Percentiles rank a stretch among this genome's conserved stretches.
Evolutionary conservation across 2,329 filamentous ascomycete species (phyloP).

Genomic region (Zarea fungicola): DNA sequence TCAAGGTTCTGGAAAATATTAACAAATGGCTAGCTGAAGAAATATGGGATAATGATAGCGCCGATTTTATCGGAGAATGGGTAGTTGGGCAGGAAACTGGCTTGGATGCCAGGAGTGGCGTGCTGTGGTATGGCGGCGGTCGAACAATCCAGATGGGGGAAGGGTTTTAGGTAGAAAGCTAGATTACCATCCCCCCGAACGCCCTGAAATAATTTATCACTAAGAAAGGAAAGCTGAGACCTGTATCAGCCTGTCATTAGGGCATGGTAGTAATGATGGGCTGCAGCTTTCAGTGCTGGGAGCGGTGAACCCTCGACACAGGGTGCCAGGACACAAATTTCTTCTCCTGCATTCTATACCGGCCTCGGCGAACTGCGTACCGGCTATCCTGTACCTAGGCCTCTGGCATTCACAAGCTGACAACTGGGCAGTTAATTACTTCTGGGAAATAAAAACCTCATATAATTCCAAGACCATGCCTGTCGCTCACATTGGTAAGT

Average conservation of each 20-base stretch:
- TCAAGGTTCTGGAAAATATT: slow-evolving; percentile 66
- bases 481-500: not conserved
- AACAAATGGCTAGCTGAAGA: slow-evolving; percentile 68
- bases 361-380: no score
- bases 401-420: not conserved
- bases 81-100: slow-evolving; percentile 78
- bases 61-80: slow-evolving; percentile 63
- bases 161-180: slow-evolving; percentile 44
- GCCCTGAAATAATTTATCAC: not conserved
- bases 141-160: slow-evolving; percentile 60
- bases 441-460: not conserved
- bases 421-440: no score
- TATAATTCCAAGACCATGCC: not conserved
- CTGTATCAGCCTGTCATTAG: no score
- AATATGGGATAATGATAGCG: slow-evolving; percentile 57
- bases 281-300: no score
- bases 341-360: no score
- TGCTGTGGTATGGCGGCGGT: slow-evolving; percentile 83
- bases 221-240: not conserved
- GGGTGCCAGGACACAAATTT: no score
- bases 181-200: no score
- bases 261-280: no score
- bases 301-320: no score
- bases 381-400: no score
- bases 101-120: slow-evolving; percentile 67